Evolutionary conservation across 441 rosid genomes (phyloP), one percentile per base, ranked within the genome.

Genomic region (Daphne laureola): DNA sequence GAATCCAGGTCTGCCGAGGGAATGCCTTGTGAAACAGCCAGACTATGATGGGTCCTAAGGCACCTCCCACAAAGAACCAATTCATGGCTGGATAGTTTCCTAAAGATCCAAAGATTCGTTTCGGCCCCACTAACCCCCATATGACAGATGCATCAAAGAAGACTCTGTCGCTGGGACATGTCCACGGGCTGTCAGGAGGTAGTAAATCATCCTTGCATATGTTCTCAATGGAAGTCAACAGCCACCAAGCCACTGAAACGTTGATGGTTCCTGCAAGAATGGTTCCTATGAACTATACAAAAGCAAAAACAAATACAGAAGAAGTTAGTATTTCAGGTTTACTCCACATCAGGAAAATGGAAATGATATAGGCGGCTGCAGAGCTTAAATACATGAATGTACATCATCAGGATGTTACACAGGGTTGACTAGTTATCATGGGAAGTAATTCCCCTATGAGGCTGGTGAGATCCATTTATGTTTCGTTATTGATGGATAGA

Each of bases 91-190:
- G 26, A 62, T 90, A 90, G 73, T 80, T 74, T 51, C 97, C 96
- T 1, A 73, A 75, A n/a, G 68, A 54, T 40, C 94, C 95, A 51
- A 90, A 86, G 47, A 84, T 84, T 21, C 87, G 65, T 55, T 63
- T 81, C 5, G 96, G 97, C 54, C 94, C 94, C 3, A 77, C 91
- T 65, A 90, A 53, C 57, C 97, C 94, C 96, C 96, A 87, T 54
- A 90, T 90, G 43, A 83, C 84, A 3, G 92, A 81, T 36, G 96
- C 94, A 65, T 85, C 93, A 49, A 82, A 90, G 84, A 87, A 85
- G 61, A 90, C 94, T 45, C 84, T 63, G 57, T 85, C 94, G 44
- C 73, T 54, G 0, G 96, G 91, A 67, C 97, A 90, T 63, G 92
- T 84, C 94, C 97, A 90, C 13, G 96, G 92, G 71, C 97, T 90